Evolutionary conservation across 2,329 filamentous ascomycete species (phyloP), one percentile per base, ranked within the genome.

Genomic region (Coniochaeta sp.): DNA sequence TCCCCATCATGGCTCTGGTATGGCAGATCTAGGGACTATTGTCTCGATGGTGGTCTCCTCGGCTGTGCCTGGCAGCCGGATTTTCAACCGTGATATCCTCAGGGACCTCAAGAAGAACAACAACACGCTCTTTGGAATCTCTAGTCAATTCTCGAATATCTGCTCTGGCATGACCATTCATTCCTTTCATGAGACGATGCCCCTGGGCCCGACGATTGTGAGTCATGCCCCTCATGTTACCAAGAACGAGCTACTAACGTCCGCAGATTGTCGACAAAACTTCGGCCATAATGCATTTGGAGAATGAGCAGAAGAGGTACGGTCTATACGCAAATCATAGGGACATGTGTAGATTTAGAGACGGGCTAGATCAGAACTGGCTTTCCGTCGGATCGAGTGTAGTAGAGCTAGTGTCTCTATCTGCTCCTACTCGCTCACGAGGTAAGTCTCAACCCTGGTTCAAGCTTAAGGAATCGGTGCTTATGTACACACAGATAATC

Each of bases 51-150:
- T 58, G 12, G 57, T 58, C 24, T 44, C 57, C 24, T 58, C 57
- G 40, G 57, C 57, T 6, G 24, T 58, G 22, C 57, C 57, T 17
- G 57, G 57, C 17, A 44, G 33, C 26, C 57, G 57, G 7, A 58
- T 58, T 26, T 58, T 58, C 57, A 58, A 58, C 40, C 57, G 57
- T 33, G 57, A 58, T 33, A 34, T 58, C 24, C 57, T 58, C 19
- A 58, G 34, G 38, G 57, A 58, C 24, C 38, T 58, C 22, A 58
- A 47, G 24, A 58, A 34, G 12, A 58, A 58, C 57, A 58, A 58
- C 57, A 44, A 58, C 36, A 58, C 57, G 3, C 57, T 58, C 36
- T 47, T 58, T 31, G 36, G 57, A n/a, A 58, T 58, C 17, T 58
- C 57, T 3, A 58, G 36, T 17, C 38, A 43, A 40, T 58, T 58